Conservation (phyloP, 805 yeast genomes). For the Wickerhamiella occidentalis region DNA sequence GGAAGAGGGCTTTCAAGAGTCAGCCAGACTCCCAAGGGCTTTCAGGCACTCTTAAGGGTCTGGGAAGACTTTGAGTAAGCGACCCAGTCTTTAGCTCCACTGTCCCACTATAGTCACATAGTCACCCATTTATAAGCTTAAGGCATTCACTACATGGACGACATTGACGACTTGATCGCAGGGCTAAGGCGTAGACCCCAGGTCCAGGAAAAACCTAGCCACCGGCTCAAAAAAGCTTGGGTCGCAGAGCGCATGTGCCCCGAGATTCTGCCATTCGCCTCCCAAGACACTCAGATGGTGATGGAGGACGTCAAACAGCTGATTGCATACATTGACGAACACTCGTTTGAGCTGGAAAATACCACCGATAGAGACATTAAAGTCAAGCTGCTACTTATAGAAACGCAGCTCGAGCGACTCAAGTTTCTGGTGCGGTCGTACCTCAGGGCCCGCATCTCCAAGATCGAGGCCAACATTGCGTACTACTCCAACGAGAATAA, state of each 20-base stretch:
- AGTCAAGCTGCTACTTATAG: constrained; percentile 51
- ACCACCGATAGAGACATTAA: constrained; percentile 12
- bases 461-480: constrained; percentile 60
- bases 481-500: constrained; percentile 40
- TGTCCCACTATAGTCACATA: no score
- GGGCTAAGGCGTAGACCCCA: constrained; percentile 9
- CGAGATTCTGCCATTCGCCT: constrained; percentile 67
- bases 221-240: constrained; percentile 51
- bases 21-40: no score
- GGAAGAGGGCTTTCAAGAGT: no score
- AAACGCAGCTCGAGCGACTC: constrained; percentile 80
- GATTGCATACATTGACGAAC: constrained; percentile 62
- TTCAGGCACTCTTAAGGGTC: no score
- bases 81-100: no score
- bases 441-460: constrained; percentile 56
- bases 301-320: constrained; percentile 50
- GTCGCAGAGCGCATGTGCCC: constrained; percentile 76
- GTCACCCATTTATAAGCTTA: no score
- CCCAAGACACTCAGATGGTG: constrained; percentile 44
- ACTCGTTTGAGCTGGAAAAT: constrained; percentile 64
- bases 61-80: no score
- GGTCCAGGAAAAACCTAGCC: constrained; percentile 8
- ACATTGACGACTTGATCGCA: constrained; percentile 21
- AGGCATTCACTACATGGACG: constrained; percentile 9
- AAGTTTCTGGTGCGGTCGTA: constrained; percentile 73